Evolutionary conservation across 306 rosid genomes (phyloP).

Genomic region (Acacia melanoxylon): DNA sequence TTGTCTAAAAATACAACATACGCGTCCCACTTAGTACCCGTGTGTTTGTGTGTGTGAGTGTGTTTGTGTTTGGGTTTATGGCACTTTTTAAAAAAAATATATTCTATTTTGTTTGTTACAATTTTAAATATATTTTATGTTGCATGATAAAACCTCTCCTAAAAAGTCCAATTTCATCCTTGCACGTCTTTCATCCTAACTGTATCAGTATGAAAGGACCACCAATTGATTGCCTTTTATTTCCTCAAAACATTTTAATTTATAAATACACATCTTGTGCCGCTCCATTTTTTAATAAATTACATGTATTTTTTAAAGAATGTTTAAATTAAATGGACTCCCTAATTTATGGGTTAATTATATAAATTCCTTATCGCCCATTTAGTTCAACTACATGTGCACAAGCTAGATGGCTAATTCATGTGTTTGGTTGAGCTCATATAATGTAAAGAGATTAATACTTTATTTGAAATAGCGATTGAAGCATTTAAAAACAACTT

Average conservation of each 20-base stretch:
- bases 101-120: no score
- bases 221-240: constrained; percentile 29
- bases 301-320: not conserved
- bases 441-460: no score
- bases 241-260: not conserved
- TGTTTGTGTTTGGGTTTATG: constrained; percentile 20
- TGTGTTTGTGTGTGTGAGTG: constrained; percentile 38
- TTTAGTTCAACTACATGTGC: no score
- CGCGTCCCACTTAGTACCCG: constrained; percentile 31
- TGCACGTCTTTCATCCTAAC: constrained; percentile 53
- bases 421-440: no score
- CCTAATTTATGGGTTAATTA: no score
- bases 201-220: constrained; percentile 19
- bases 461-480: no score
- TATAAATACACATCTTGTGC: not conserved
- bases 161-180: constrained; percentile 54
- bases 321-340: no score
- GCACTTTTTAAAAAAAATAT: constrained; percentile 31
- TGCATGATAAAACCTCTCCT: constrained; percentile 42
- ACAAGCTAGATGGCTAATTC: no score
- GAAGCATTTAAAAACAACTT: no score
- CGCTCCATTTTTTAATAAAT: not conserved
- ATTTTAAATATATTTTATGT: constrained; percentile 17
- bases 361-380: no score
- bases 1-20: constrained; percentile 41